Base-by-base conservation (phyloP, 805 yeast genomes). In the Debaryomyces hansenii region DNA sequence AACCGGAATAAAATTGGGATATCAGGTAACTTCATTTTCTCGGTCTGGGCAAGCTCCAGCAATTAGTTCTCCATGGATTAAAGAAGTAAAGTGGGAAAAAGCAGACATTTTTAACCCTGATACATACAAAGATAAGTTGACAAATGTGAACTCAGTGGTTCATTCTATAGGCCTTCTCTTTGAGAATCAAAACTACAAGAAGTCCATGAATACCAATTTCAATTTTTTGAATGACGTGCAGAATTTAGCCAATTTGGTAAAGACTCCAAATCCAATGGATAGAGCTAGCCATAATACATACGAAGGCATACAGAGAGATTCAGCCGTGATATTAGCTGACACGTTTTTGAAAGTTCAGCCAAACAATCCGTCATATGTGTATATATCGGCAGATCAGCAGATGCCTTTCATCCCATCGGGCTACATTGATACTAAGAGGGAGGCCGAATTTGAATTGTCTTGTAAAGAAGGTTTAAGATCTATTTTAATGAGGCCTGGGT, bases 161-260 rank as follows among this genome's bases (percentile, higher is more conserved):
- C 96, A 90, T 61, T 78, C 94, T 0, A 72, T 90, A 44, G 98
- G 98, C 0, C 75, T 87, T 3, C 63, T 90, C 5, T 67, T 89
- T 34, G 94, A 87, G 51, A 80, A 86, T 55, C 76, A 73, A 47
- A 70, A 77, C 31, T 91, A 91, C 65, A 91, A 91, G 63, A 65
- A 72, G 37, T 59, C 76, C 34, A 72, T 72, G 50, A 73, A 72
- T 40, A 53, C 78, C 59, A 59, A 72, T 69, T 55, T 62, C 63
- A 58, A 66, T 56, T 62, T 60, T 56, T 60, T 56, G 46, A 62
- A 58, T 46, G 73, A 66, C 42, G 37, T 68, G 20, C 68, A 60
- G 49, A 55, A 55, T 27, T 52, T 68, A 41, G 60, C 66, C 12
- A 60, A 59, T 44, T 27, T 49, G 15, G 56, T 80, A 38, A 69